Conservation (phyloP, 345 rosid genomes). For the Laguncularia racemosa region DNA sequence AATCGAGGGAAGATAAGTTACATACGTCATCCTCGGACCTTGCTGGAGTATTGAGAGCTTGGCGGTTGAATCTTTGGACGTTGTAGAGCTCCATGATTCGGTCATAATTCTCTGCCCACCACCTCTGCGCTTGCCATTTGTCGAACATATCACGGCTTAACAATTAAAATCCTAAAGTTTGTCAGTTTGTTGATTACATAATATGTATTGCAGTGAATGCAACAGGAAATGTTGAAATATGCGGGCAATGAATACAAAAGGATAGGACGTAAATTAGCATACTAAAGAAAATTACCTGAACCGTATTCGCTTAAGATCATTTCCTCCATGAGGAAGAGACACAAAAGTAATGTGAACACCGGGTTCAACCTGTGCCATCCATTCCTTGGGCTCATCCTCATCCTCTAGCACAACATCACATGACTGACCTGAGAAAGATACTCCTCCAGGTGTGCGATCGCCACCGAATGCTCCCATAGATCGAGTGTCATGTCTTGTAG, state of each 20-base stretch:
- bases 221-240: too few species aligned
- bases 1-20: neutral
- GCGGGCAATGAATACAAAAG: too few species aligned
- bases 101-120: constrained; percentile 99
- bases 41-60: constrained; percentile 86
- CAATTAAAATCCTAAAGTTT: constrained; percentile 17
- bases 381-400: constrained; percentile 79
- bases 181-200: neutral
- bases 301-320: constrained; percentile 90
- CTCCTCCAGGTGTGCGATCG: constrained; percentile 38
- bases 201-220: too few species aligned
- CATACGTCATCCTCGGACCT: constrained; percentile 87
- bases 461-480: constrained; percentile 32
- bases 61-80: constrained; percentile 93
- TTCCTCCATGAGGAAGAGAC: constrained; percentile 87
- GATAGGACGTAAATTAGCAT: neutral
- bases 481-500: constrained; percentile 36
- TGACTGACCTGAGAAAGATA: constrained; percentile 51
- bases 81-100: constrained; percentile 95
- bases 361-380: constrained; percentile 99
- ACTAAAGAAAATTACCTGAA: constrained; percentile 38
- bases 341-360: constrained; percentile 95
- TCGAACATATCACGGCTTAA: constrained; percentile 94
- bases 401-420: constrained; percentile 72
- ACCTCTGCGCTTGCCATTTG: constrained; percentile 95